Percentiles rank a stretch among this genome's conserved stretches.
These are phyloP conservation scores for barley (Hordeum vulgare) DNA, from an alignment of 176 grass and related monocot genomes.

Conservation along the genomic window DNA sequence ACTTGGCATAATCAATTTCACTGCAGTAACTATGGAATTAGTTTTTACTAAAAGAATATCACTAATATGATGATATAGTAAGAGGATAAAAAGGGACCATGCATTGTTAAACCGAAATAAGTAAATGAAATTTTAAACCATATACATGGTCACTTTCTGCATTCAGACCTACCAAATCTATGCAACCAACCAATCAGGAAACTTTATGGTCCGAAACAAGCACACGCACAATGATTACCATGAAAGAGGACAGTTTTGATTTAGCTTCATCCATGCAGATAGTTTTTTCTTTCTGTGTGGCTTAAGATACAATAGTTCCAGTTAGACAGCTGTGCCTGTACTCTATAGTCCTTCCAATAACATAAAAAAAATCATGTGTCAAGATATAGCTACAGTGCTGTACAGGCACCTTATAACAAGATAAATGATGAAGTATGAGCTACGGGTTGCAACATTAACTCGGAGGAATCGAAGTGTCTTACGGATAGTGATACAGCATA, in stretches of 20 bases:
- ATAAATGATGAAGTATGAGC: neutral
- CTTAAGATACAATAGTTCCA: conserved; percentile 9
- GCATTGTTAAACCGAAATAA: neutral
- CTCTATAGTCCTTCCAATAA: neutral
- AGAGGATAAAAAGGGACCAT: neutral
- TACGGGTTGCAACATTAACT: neutral
- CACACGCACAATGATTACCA: conserved; percentile 11
- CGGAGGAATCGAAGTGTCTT: neutral
- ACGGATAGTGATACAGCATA: neutral
- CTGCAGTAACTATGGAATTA: neutral
- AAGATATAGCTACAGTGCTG: neutral
- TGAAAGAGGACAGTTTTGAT: neutral
- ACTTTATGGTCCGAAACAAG: conserved; percentile 11
- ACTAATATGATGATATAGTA: neutral
- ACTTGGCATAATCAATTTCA: neutral
- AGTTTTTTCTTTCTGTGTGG: neutral
- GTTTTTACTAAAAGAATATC: neutral
- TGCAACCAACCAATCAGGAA: conserved; percentile 32
- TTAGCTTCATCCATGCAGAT: conserved; percentile 1
- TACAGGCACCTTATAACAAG: neutral
- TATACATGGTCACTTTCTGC: neutral
- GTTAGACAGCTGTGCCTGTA: neutral
- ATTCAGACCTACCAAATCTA: conserved; percentile 38
- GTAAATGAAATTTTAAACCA: conserved; percentile 3
- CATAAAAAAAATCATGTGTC: neutral